Evolutionary conservation across 768 basidiomycete genomes (phyloP).

Genomic region (Suillus clintonianus): DNA sequence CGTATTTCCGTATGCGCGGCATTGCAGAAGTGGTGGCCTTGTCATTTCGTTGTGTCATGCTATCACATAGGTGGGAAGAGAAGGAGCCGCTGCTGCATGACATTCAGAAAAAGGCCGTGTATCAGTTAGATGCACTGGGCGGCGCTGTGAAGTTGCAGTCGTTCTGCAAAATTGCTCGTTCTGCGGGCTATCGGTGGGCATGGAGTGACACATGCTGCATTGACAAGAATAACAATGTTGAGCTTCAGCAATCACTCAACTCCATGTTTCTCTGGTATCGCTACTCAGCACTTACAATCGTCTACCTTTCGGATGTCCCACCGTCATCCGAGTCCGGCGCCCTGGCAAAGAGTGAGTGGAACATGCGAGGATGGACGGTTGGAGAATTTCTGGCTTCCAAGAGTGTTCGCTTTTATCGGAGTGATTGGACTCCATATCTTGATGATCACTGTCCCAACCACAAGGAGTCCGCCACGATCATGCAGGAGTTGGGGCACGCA

Average conservation of each 20-base stretch:
- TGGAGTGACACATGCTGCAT: constrained; percentile 3
- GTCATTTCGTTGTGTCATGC: background rate
- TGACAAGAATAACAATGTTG: constrained; percentile 14
- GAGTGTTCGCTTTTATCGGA: no score
- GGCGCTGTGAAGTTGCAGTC: background rate
- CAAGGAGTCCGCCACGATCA: background rate
- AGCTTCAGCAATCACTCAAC: constrained; percentile 5
- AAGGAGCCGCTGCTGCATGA: background rate
- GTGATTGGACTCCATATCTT: background rate
- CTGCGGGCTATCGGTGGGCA: no score
- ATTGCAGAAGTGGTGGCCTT: no score
- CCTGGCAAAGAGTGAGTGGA: background rate
- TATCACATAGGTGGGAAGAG: constrained; percentile 1
- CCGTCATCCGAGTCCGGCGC: background rate
- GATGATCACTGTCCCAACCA: background rate
- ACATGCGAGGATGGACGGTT: background rate
- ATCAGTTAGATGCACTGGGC: no score
- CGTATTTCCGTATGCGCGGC: no score
- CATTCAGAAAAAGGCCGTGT: background rate
- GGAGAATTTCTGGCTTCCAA: no score
- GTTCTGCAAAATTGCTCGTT: no score
- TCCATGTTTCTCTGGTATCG: background rate
- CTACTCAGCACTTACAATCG: no score
- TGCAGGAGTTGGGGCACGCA: background rate
- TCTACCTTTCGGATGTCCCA: background rate